These are phyloP conservation scores for Stephanodiscus minutulus DNA, from an alignment of 108 stramenopile species.

Conservation along the genomic window DNA sequence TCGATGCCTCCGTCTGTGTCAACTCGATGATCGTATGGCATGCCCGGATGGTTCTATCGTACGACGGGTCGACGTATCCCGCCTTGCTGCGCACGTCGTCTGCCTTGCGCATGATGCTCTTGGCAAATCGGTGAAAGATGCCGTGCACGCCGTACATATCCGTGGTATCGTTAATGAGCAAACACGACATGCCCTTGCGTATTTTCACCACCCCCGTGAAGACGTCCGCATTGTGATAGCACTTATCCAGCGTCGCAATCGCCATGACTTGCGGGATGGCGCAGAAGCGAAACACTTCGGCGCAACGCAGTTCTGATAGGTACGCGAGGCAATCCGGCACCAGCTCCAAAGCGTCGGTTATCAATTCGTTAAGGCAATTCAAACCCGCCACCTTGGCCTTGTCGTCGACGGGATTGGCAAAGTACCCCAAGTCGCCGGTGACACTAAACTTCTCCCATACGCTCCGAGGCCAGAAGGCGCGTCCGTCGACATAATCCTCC, in stretches of 20 bases:
- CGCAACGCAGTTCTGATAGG: slow-evolving; percentile 80
- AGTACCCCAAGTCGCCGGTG: slow-evolving; percentile 85
- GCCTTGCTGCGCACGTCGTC: slow-evolving; percentile 33
- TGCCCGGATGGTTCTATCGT: slow-evolving; percentile 68
- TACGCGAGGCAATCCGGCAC: slow-evolving; percentile 95
- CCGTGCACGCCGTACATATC: slow-evolving; percentile 74
- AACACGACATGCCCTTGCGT: slow-evolving; percentile 86
- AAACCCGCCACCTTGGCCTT: slow-evolving; percentile 59
- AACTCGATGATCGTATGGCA: slow-evolving; percentile 36
- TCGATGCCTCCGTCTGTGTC: background rate
- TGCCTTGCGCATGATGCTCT: slow-evolving; percentile 57
- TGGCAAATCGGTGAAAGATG: slow-evolving; percentile 70
- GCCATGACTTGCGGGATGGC: slow-evolving; percentile 99
- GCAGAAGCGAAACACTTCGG: slow-evolving; percentile 96
- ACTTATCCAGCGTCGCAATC: slow-evolving; percentile 97
- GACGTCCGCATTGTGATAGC: slow-evolving; percentile 91
- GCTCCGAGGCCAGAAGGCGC: slow-evolving; percentile 98
- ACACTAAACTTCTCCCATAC: slow-evolving; percentile 91
- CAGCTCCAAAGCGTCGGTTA: slow-evolving; percentile 96
- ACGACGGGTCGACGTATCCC: slow-evolving; percentile 75
- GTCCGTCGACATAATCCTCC: slow-evolving; percentile 98
- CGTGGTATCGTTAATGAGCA: slow-evolving; percentile 74
- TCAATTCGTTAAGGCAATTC: slow-evolving; percentile 92
- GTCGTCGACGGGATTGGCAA: slow-evolving; percentile 63
- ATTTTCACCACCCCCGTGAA: slow-evolving; percentile 99